These are phyloP conservation scores for Setomelanomma holmii DNA, from an alignment of 2,329 filamentous ascomycete genomes.

Conservation along the genomic window DNA sequence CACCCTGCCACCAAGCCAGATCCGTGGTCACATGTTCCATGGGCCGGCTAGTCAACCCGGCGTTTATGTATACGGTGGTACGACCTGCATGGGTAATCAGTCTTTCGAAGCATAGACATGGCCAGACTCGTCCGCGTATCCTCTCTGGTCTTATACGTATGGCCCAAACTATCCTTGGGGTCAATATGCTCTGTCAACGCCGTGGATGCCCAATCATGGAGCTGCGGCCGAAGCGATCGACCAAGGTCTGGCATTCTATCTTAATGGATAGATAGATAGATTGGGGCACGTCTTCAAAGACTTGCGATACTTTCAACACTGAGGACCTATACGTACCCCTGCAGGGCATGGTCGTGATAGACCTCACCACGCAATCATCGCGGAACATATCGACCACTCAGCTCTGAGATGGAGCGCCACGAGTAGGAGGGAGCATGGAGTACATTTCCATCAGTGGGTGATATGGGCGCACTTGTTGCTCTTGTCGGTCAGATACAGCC, in stretches of 20 bases:
- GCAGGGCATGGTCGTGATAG: slow-evolving; percentile 51
- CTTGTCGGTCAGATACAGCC: slow-evolving; percentile 46
- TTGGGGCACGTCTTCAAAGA: slow-evolving; percentile 37
- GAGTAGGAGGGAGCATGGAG: slow-evolving; percentile 48
- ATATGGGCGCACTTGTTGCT: slow-evolving; percentile 48
- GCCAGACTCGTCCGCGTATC: slow-evolving; percentile 22
- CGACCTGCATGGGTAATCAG: slow-evolving; percentile 27
- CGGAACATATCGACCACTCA: slow-evolving; percentile 49
- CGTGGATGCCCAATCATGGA: slow-evolving; percentile 42
- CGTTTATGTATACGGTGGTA: slow-evolving; percentile 28
- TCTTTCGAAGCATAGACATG: slow-evolving; percentile 19
- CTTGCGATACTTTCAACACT: slow-evolving; percentile 12
- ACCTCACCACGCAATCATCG: slow-evolving; percentile 44
- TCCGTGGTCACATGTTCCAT: slow-evolving; percentile 34
- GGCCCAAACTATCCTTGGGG: slow-evolving; percentile 19
- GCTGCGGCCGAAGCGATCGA: slow-evolving; percentile 48
- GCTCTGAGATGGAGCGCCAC: slow-evolving; percentile 36
- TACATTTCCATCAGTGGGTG: slow-evolving; percentile 48
- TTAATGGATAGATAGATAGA: slow-evolving; percentile 51
- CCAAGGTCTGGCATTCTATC: slow-evolving; percentile 48
- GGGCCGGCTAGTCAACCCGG: slow-evolving; percentile 19
- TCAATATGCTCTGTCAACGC: slow-evolving; percentile 21
- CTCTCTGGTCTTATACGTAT: slow-evolving; percentile 27
- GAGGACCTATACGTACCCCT: slow-evolving; percentile 21
- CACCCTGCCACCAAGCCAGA: slow-evolving; percentile 25